Percentiles rank a stretch among this genome's conserved stretches.
These are phyloP conservation scores for Phytophthora crassamura DNA, from an alignment of 352 stramenopile species.

Conservation along the genomic window DNA sequence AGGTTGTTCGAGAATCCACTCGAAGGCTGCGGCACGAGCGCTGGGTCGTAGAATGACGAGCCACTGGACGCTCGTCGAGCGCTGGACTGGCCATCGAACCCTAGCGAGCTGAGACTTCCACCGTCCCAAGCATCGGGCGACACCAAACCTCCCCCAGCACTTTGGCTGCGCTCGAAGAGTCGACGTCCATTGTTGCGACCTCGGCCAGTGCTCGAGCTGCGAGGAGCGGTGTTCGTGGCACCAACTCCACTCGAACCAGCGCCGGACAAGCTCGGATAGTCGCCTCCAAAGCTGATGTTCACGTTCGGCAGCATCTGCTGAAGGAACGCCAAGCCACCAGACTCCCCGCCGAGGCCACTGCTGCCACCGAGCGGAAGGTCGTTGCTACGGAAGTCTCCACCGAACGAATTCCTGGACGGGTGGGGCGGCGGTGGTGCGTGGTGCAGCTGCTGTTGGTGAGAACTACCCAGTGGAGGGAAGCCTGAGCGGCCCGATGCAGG, in stretches of 20 bases:
- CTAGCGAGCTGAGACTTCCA: constrained; percentile 38
- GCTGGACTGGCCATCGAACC: constrained; percentile 30
- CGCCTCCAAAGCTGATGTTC: constrained; percentile 87
- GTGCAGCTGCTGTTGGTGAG: constrained; percentile 34
- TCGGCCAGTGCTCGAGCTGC: constrained; percentile 21
- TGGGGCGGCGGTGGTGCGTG: constrained; percentile 31
- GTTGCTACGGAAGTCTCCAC: constrained; percentile 35
- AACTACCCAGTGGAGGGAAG: constrained; percentile 49
- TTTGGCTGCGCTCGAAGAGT: constrained; percentile 50
- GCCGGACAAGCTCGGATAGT: constrained; percentile 49
- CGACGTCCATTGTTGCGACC: constrained; percentile 33
- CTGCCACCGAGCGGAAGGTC: constrained; percentile 27
- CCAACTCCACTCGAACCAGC: constrained; percentile 16
- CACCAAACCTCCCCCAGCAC: constrained; percentile 23
- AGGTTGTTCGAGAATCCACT: constrained; percentile 42
- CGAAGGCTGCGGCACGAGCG: constrained; percentile 47
- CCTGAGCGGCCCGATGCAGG: constrained; percentile 39
- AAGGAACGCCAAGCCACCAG: constrained; percentile 71
- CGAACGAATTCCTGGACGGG: constrained; percentile 39
- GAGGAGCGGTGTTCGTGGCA: constrained; percentile 8
- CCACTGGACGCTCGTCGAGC: constrained; percentile 29
- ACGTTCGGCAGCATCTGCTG: constrained; percentile 91
- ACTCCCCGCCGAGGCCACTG: constrained; percentile 14
- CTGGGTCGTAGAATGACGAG: constrained; percentile 59
- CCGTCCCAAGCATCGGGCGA: constrained; percentile 39